A percentile compares a stretch with the other conserved stretches of the same genome.
Evolutionary conservation across 495 filamentous ascomycete species (phyloP).

Genomic region (Xylaria flabelliformis): DNA sequence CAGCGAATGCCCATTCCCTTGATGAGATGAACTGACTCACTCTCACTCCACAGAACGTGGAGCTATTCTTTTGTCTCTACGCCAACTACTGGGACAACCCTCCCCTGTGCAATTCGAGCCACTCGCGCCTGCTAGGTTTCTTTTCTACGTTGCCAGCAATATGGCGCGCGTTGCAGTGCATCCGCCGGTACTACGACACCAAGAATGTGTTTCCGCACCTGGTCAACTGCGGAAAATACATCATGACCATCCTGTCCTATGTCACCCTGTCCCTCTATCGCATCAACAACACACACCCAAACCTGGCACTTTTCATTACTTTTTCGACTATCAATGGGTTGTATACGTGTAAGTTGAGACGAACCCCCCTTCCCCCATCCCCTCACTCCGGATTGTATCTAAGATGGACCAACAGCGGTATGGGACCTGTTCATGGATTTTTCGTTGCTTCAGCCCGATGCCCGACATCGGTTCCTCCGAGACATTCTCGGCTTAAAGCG

Average conservation of each 20-base stretch:
- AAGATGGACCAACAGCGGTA: slow-evolving; percentile 55
- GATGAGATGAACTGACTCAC: slow-evolving; percentile 19
- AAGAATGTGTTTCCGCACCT: slow-evolving; percentile 89
- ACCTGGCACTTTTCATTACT: slow-evolving; percentile 73
- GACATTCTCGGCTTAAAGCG: slow-evolving; percentile 78
- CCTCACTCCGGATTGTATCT: background rate
- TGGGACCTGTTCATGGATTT: slow-evolving; percentile 99
- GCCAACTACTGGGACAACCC: slow-evolving; percentile 74
- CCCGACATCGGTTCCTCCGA: slow-evolving; percentile 73
- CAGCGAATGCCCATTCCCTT: background rate
- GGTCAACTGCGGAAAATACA: slow-evolving; percentile 91
- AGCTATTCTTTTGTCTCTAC: slow-evolving; percentile 95
- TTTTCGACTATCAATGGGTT: slow-evolving; percentile 80
- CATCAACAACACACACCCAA: slow-evolving; percentile 63
- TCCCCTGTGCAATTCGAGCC: slow-evolving; percentile 78
- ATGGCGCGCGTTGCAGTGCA: slow-evolving; percentile 88
- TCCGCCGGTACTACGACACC: slow-evolving; percentile 89
- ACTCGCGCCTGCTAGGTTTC: slow-evolving; percentile 86
- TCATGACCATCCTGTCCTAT: slow-evolving; percentile 80
- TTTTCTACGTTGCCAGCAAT: slow-evolving; percentile 83
- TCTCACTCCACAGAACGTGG: slow-evolving; percentile 68
- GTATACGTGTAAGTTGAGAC: slow-evolving; percentile 70
- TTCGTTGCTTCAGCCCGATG: slow-evolving; percentile 78
- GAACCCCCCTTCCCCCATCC: background rate
- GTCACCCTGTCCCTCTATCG: slow-evolving; percentile 80